phyloP scores from a whole-genome alignment of 345 rosid species.

The Crucihimalaya himalaica region DNA sequence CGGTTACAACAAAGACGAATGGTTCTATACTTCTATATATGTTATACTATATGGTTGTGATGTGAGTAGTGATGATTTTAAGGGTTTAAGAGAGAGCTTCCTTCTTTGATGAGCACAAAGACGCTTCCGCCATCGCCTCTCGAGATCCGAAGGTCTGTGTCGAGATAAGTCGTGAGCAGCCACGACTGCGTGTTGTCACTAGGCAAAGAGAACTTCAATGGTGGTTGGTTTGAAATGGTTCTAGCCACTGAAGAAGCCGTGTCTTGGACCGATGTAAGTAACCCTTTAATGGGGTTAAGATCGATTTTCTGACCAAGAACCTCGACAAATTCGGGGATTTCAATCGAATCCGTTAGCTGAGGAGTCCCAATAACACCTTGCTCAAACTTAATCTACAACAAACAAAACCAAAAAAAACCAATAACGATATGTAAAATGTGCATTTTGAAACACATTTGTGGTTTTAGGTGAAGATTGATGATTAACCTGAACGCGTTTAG shows the following conservation, averaged over 20 bases:
- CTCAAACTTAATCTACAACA: conserved; percentile 74
- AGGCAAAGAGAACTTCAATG: conserved; percentile 70
- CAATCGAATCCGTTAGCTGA: conserved; percentile 81
- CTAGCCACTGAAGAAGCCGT: conserved; percentile 79
- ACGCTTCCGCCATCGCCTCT: conserved; percentile 88
- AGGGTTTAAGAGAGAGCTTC: conserved; percentile 62
- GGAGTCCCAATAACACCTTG: conserved; percentile 96
- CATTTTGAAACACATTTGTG: not conserved
- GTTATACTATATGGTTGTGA: conserved; percentile 2
- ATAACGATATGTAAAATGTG: not conserved
- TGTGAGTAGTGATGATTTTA: conserved; percentile 28
- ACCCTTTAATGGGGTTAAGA: conserved; percentile 67
- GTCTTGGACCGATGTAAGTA: conserved; percentile 77
- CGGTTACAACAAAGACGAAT: conserved; percentile 8
- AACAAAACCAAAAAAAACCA: not conserved
- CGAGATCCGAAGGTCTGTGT: conserved; percentile 79
- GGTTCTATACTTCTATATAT: not conserved
- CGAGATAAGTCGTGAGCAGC: conserved; percentile 89
- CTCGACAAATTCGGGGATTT: conserved; percentile 73
- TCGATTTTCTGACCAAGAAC: conserved; percentile 85
- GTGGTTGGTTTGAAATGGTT: conserved; percentile 91
- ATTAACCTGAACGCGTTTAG: conserved; percentile 83
- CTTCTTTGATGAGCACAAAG: conserved; percentile 87
- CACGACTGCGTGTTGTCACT: conserved; percentile 71
- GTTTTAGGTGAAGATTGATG: not conserved